These are phyloP conservation scores for Micromonas commoda DNA, from an alignment of 139 green algal genomes.

Conservation along the genomic window DNA sequence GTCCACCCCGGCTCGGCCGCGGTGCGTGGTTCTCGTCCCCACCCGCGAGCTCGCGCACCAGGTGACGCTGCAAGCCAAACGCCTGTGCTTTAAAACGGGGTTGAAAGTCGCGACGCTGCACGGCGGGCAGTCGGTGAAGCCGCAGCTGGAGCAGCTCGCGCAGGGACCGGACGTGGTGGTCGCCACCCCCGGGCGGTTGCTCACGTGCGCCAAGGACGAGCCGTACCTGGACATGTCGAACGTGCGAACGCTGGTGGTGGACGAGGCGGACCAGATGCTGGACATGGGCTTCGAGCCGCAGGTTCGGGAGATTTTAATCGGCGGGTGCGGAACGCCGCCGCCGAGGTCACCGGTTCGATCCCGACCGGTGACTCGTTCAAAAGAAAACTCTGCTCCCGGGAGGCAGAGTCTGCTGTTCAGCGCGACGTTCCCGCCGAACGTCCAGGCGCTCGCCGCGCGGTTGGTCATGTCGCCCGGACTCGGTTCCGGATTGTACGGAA, in stretches of 20 bases:
- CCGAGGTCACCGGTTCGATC: too few relatives aligned
- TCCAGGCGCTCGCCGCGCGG: slow-evolving; percentile 63
- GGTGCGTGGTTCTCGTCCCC: background rate
- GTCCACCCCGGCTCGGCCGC: background rate
- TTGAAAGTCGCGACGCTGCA: background rate
- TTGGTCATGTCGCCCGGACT: too few relatives aligned
- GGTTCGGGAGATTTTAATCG: background rate
- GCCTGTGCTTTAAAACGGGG: background rate
- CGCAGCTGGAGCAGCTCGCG: slow-evolving; percentile 10
- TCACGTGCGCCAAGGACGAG: background rate
- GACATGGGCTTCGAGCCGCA: slow-evolving; percentile 17
- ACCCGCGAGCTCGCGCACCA: slow-evolving; percentile 8
- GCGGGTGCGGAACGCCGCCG: background rate
- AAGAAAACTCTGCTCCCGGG: too few relatives aligned
- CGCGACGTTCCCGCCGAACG: slow-evolving; percentile 91
- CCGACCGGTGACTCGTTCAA: too few relatives aligned
- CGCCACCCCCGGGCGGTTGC: slow-evolving; percentile 4
- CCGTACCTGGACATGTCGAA: slow-evolving; percentile 7
- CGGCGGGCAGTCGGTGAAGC: background rate
- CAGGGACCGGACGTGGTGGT: slow-evolving; percentile 3
- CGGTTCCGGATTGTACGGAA: too few relatives aligned
- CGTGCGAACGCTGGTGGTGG: background rate
- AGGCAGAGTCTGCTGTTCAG: slow-evolving; percentile 93
- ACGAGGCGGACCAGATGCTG: slow-evolving; percentile 15
- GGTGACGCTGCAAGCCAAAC: background rate